These are phyloP conservation scores for Thielaviopsis euricoi DNA, from an alignment of 2,329 filamentous ascomycete species.

Conservation along the genomic window DNA sequence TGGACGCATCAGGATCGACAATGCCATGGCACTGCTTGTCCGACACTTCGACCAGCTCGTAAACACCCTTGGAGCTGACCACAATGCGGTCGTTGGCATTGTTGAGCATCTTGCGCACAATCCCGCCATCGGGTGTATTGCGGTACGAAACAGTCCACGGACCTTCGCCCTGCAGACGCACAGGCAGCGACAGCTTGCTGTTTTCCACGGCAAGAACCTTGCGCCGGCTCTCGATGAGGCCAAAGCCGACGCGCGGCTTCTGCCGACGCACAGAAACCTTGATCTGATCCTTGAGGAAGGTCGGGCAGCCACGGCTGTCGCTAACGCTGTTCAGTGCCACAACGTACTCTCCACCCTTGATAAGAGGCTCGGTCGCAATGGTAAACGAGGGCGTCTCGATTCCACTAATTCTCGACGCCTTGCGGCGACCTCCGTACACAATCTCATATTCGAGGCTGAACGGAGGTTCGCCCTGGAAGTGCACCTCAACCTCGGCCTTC, in stretches of 20 bases:
- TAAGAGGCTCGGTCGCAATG: constrained; percentile 59
- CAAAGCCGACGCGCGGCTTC: constrained; percentile 73
- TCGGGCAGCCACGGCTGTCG: constrained; percentile 74
- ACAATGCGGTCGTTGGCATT: constrained; percentile 51
- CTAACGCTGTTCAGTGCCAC: constrained; percentile 73
- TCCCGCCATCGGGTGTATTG: constrained; percentile 29
- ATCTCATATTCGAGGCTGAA: constrained; percentile 88
- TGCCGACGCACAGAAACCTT: constrained; percentile 80
- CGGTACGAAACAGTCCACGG: constrained; percentile 72
- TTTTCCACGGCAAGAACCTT: constrained; percentile 62
- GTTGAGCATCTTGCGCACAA: constrained; percentile 31
- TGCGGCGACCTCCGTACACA: constrained; percentile 73
- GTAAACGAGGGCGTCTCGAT: constrained; percentile 48
- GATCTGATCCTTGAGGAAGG: constrained; percentile 66
- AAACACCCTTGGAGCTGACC: constrained; percentile 53
- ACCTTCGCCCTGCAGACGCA: constrained; percentile 69
- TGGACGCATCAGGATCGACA: constrained; percentile 55
- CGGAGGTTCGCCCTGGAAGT: constrained; percentile 65
- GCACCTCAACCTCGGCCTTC: constrained; percentile 55
- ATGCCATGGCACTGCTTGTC: constrained; percentile 72
- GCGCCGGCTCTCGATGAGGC: constrained; percentile 65
- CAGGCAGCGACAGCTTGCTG: constrained; percentile 54
- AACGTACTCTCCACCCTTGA: constrained; percentile 77
- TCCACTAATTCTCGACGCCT: constrained; percentile 45
- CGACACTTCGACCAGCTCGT: constrained; percentile 60